Base-by-base conservation (phyloP, 805 yeast species). In the Maudiozyma turicensis region DNA sequence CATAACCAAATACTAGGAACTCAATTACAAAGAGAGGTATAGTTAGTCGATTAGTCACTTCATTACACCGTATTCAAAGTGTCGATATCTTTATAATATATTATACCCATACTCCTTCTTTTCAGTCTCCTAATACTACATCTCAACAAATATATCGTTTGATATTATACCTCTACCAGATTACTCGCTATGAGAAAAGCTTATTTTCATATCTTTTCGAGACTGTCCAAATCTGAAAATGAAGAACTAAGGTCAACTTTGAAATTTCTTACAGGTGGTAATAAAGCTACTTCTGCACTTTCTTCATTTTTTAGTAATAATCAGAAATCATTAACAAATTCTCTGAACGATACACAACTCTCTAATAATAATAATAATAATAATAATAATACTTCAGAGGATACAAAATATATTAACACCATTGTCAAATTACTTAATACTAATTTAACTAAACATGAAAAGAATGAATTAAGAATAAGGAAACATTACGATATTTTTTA, bases 401-500 rank as follows among this genome's bases (percentile, higher is more conserved):
- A 50, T 33, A 39, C 48, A 10, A 45, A 54, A 31, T 63, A 63
- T 49, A 60, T 63, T 8, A 59, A 64, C 8, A 55, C 57, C 29
- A 52, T 65, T 13, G 49, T 63, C 9, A 57, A 57, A 30, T 46
- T 61, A 5, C 48, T 65, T 37, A 65, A 65, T 50, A 52, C 61
- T 3, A 57, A 59, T 14, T 51, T 65, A 41, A 65, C 66, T 1
- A 57, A 58, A 29, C 57, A 56, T 6, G 57, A 58, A 7, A 34
- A 44, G 4, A 52, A 56, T 34, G 58, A 53, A 44, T 50, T 48
- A 43, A 55, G 52, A 28, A 57, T 62, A 5, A 58, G 63, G 26
- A 52, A 54, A 1, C 68, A 65, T 50, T 64, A 64, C 46, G 59
- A 63, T 39, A 44, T 60, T 7, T 53, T 61, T 30, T 58, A 61